Evolutionary conservation across 495 filamentous ascomycete genomes (phyloP), one percentile per base, ranked within the genome.

Genomic region (Aspergillus carlsbadensis): DNA sequence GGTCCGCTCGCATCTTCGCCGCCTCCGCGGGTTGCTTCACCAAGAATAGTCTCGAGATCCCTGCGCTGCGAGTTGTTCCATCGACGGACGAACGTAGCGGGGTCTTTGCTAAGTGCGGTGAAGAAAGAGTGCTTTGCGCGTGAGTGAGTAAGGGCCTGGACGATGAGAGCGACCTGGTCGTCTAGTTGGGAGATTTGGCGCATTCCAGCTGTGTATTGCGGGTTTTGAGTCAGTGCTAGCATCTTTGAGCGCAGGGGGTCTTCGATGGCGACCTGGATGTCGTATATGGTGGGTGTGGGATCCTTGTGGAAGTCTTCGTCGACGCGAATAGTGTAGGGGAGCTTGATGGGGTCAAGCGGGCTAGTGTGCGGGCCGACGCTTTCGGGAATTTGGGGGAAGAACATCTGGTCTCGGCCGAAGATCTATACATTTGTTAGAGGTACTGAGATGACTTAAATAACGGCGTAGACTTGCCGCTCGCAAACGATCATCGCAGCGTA

Each of bases 301-400:
- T 73, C 60, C 41, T 72, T 70, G 76, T 94, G 87, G 73, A 91
- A 94, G 10, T 87, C 83, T 65, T 88, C 84, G 70, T 98, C 94
- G 40, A 95, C 87, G 63, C 95, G 92, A 70, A 98, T 95, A 35
- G 91, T 98, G 76, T 97, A 98, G 26, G 82, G 79, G 20, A 98
- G 84, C 59, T 88, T 85, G 66, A 97, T 81, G 0, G 94, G 94
- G 6, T 92, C 86, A 14, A 96, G 81, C 8, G 90, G 79, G 31
- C 77, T 84, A 35, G 96, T 83, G 69, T 97, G 91, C 3, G 77
- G 77, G 14, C 82, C 79, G 54, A 96, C 83, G 57, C 63, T 72
- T 20, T 95, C 88, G 37, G 88, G 85, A 57, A 99, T 84, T 59
- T 88, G 81, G n/a, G 93, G 94, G 72, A 99, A 96, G 73, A 84